These are phyloP conservation scores for Moringa oleifera DNA, from an alignment of 345 rosid species.

Conservation along the genomic window DNA sequence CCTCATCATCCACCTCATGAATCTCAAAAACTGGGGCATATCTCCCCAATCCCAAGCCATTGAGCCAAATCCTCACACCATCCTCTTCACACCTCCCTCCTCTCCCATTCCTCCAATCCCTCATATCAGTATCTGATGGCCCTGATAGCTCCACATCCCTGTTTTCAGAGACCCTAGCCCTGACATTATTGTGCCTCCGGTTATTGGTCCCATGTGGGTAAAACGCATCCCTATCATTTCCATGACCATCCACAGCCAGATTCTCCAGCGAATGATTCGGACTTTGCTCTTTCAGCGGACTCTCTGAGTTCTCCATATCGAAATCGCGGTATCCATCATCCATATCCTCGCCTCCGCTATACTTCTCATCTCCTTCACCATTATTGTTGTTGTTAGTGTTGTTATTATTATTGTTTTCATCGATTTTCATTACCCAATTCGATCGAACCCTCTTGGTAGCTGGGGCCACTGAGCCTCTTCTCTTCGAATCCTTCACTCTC, in stretches of 20 bases:
- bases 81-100: slow-evolving; percentile 35
- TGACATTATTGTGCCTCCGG: slow-evolving; percentile 17
- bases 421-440: slow-evolving; percentile 55
- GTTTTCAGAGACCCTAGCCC: slow-evolving; percentile 25
- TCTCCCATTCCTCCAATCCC: slow-evolving; percentile 33
- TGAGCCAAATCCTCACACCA: slow-evolving; percentile 62
- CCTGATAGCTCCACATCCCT: slow-evolving; percentile 40
- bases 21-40: slow-evolving; percentile 78
- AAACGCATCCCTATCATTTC: slow-evolving; percentile 38
- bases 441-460: slow-evolving; percentile 47
- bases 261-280: slow-evolving; percentile 49
- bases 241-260: slow-evolving; percentile 37
- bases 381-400: slow-evolving; percentile 4
- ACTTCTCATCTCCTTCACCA: slow-evolving; percentile 41
- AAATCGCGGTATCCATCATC: slow-evolving; percentile 51
- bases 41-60: slow-evolving; percentile 63
- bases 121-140: slow-evolving; percentile 47
- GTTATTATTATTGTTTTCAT: slow-evolving; percentile 24
- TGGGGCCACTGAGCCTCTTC: slow-evolving; percentile 19
- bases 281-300: slow-evolving; percentile 59
- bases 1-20: slow-evolving; percentile 86
- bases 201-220: slow-evolving; percentile 17
- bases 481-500: slow-evolving; percentile 58
- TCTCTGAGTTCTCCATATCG: slow-evolving; percentile 58
- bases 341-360: slow-evolving; percentile 47